These are phyloP conservation scores for Fallopia convolvulus DNA, from an alignment of 148 eudicot species.

Conservation along the genomic window DNA sequence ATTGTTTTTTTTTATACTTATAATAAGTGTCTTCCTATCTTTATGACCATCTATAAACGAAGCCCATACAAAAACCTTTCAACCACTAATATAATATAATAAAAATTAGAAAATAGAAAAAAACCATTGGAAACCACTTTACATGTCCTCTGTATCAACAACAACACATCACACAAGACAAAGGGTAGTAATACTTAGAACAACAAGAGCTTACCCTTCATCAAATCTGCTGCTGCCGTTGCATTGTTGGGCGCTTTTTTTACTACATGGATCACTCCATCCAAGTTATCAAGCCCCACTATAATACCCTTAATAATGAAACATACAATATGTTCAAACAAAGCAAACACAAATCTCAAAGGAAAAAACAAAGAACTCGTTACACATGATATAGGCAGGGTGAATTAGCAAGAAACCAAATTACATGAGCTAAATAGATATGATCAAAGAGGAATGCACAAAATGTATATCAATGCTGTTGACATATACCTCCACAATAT, in stretches of 20 bases:
- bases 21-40: neutral
- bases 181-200: neutral
- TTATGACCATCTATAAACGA: neutral
- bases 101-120: neutral
- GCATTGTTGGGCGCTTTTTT: constrained; percentile 79
- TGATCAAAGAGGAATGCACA: neutral
- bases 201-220: constrained; percentile 40
- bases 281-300: constrained; percentile 85
- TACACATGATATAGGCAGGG: neutral
- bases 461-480: neutral
- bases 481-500: constrained; percentile 72
- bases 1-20: neutral
- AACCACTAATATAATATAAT: neutral
- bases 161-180: neutral
- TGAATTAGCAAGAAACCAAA: neutral
- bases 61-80: neutral
- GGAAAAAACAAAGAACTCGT: neutral
- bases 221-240: constrained; percentile 51
- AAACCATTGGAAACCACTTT: neutral
- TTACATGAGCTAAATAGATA: neutral
- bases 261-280: constrained; percentile 61
- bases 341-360: neutral
- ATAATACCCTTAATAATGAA: constrained; percentile 53
- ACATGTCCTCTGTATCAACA: neutral
- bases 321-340: neutral